These are phyloP conservation scores for Emergomyces pasteurianus DNA, from an alignment of 2,329 filamentous ascomycete genomes.

Conservation along the genomic window DNA sequence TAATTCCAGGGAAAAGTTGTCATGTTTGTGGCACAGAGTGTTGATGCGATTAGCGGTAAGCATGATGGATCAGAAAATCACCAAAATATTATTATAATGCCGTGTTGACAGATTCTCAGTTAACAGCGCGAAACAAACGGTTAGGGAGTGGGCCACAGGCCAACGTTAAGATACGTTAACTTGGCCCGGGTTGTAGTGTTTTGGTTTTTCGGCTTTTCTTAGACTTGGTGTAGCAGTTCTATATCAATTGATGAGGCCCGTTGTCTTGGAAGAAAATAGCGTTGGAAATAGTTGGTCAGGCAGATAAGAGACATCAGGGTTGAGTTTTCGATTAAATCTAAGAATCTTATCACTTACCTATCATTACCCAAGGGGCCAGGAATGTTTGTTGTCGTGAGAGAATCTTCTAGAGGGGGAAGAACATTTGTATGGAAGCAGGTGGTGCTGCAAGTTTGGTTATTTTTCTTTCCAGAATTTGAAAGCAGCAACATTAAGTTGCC, in stretches of 20 bases:
- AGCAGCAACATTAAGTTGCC: not conserved
- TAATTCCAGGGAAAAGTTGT: constrained; percentile 36
- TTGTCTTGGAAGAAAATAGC: not conserved
- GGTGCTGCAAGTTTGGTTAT: not conserved
- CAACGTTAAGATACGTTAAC: not conserved
- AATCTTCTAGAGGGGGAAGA: not conserved
- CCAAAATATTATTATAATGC: not conserved
- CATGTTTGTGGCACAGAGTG: constrained; percentile 26
- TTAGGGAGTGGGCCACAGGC: not conserved
- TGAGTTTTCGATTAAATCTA: not conserved
- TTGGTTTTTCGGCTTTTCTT: not conserved
- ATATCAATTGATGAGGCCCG: not conserved
- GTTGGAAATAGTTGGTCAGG: not conserved
- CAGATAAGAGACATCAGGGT: not conserved
- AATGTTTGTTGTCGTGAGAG: not conserved
- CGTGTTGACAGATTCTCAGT: not conserved
- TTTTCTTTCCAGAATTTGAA: not conserved
- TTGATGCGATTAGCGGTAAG: not conserved
- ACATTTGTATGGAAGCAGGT: not conserved
- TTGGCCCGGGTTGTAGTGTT: not conserved
- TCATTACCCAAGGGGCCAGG: not conserved
- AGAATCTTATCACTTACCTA: not conserved
- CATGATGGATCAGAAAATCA: not conserved
- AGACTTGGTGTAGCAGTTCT: not conserved
- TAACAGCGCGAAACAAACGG: not conserved